phyloP scores from a whole-genome alignment of 352 stramenopile species.

The Phytophthora citricola region DNA sequence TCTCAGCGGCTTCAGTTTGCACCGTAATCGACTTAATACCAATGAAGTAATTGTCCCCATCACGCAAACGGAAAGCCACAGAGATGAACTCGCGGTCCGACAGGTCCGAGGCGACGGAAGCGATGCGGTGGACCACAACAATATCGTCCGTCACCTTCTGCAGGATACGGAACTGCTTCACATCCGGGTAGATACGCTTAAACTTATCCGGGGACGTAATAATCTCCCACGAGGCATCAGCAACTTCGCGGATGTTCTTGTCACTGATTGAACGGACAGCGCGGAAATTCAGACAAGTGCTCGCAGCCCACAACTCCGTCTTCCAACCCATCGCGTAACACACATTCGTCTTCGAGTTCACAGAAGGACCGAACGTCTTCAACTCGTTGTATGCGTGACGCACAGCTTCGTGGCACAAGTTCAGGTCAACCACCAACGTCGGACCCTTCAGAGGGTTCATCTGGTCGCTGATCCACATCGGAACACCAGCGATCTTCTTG shows the following conservation, averaged over 20 bases:
- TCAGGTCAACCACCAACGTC: slow-evolving; percentile 78
- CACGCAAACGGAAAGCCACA: slow-evolving; percentile 74
- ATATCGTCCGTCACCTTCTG: slow-evolving; percentile 89
- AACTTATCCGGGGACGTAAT: slow-evolving; percentile 83
- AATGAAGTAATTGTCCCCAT: slow-evolving; percentile 83
- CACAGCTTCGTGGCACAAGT: slow-evolving; percentile 81
- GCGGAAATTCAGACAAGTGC: slow-evolving; percentile 82
- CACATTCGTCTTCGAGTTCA: slow-evolving; percentile 87
- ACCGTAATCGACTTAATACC: slow-evolving; percentile 79
- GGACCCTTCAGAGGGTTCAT: slow-evolving; percentile 81
- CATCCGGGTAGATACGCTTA: slow-evolving; percentile 85
- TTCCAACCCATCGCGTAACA: slow-evolving; percentile 89
- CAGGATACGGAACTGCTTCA: slow-evolving; percentile 77
- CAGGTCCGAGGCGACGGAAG: slow-evolving; percentile 73
- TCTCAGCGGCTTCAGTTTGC: slow-evolving; percentile 74
- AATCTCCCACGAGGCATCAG: slow-evolving; percentile 81
- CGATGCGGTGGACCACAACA: slow-evolving; percentile 80
- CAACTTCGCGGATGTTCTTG: slow-evolving; percentile 78
- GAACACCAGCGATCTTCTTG: slow-evolving; percentile 77
- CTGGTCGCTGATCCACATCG: slow-evolving; percentile 85
- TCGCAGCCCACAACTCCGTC: slow-evolving; percentile 81
- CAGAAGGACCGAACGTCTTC: slow-evolving; percentile 73
- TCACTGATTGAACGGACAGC: slow-evolving; percentile 64
- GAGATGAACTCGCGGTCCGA: slow-evolving; percentile 84
- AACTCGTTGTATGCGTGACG: slow-evolving; percentile 82